Base-by-base conservation (phyloP, 331 rosid species). In the Spiraea crenata region DNA sequence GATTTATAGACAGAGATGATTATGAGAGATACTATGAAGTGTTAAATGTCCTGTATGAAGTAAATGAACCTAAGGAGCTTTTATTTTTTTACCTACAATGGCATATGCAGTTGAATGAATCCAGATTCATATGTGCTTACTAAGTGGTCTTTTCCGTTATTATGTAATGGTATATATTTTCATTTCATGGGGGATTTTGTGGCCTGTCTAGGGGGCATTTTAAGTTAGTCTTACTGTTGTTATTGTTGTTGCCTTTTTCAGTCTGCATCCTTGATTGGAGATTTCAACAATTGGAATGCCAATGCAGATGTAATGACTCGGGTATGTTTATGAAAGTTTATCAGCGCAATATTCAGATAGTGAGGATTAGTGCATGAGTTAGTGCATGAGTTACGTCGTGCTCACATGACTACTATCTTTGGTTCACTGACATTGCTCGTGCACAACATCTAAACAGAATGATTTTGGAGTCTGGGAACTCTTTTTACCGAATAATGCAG, bases 381-480 rank as follows among this genome's bases (percentile, higher is more conserved):
- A n/a, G 71, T 31, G 63, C 3, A 5, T 5, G 44, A 58, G 14
- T 49, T 58, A 48, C 48, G 38, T 63, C 17, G 35, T 52, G 39
- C 41, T 71, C 44, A 17, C 68, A 40, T 12, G 74, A 58, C n/a
- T 49, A 59, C n/a, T 45, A 13, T 66, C 42, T 70, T 51, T 57
- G 57, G 5, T 31, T 16, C 61, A 50, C 17, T 20, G n/a, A n/a
- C 56, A 48, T 57, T 64, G 41, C 60, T 75, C 55, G 67, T 79
- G 66, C 41, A 61, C 69, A 62, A 64, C 71, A 71, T 79, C 61
- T 79, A 63, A 74, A 78, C 95, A 93, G 99, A 86, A 91, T 79
- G 96, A 91, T 60, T 91, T 89, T 83, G 99, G 99, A 65, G 95
- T 89, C 76, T 93, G 99, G 99, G 95, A 93, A 88, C 85, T 87